Evolutionary conservation across 306 rosid genomes (phyloP).

Genomic region (Cyclanthera cordifolia): DNA sequence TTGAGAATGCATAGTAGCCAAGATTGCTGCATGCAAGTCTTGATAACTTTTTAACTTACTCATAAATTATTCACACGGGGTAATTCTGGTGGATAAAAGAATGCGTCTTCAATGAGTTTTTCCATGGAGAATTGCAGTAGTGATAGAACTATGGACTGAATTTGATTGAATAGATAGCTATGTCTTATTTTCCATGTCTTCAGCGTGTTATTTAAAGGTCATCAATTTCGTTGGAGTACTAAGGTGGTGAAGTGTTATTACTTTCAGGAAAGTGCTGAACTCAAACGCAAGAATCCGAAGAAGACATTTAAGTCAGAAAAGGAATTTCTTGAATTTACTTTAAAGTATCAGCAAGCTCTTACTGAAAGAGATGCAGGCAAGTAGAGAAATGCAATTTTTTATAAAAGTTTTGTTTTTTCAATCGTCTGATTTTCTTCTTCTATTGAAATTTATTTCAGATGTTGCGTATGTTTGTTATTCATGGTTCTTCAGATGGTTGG

Average conservation of each 20-base stretch:
- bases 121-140: not conserved
- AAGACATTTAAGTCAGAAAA: slow-evolving; percentile 70
- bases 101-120: not conserved
- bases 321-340: slow-evolving; percentile 75
- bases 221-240: not conserved
- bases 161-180: not conserved
- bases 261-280: slow-evolving; percentile 55
- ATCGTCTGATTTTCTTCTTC: slow-evolving; percentile 11
- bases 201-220: not conserved
- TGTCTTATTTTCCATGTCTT: not conserved
- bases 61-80: not conserved
- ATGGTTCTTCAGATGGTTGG: not conserved
- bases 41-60: not conserved
- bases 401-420: not conserved
- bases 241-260: not conserved
- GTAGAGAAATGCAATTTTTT: slow-evolving; percentile 15
- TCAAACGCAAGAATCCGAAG: slow-evolving; percentile 67
- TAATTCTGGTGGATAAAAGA: not conserved
- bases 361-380: slow-evolving; percentile 86
- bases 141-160: not conserved
- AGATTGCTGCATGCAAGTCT: not conserved
- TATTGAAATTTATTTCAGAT: slow-evolving; percentile 1
- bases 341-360: slow-evolving; percentile 82
- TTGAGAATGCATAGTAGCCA: not conserved
- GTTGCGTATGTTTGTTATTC: not conserved